Conservation (phyloP, 176 grass and related monocot genomes). For the Zizania latifolia region DNA sequence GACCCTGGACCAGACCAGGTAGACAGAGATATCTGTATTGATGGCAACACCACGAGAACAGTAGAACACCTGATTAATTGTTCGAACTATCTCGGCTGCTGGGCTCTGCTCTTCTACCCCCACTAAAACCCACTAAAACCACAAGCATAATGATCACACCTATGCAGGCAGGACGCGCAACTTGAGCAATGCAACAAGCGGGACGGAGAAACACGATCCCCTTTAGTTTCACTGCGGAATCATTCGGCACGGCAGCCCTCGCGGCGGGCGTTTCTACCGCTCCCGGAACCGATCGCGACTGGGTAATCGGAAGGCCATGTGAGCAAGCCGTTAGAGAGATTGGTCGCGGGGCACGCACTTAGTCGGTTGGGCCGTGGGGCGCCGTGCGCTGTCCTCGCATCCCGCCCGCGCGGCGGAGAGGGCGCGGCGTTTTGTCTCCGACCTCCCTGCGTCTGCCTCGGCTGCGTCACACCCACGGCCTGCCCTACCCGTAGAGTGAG, state of each 20-base stretch:
- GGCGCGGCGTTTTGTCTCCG: too few relatives aligned
- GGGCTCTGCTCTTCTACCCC: not conserved
- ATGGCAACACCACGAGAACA: constrained; percentile 8
- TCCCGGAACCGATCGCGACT: not conserved
- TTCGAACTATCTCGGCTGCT: constrained; percentile 9
- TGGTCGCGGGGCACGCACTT: too few relatives aligned
- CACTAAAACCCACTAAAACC: too few relatives aligned
- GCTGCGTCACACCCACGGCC: too few relatives aligned
- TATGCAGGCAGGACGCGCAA: not conserved
- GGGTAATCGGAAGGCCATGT: not conserved
- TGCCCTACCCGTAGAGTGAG: too few relatives aligned
- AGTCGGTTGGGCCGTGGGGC: too few relatives aligned
- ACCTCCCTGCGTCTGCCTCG: too few relatives aligned
- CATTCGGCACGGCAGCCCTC: constrained; percentile 1
- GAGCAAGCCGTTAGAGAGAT: too few relatives aligned
- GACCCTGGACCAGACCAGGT: constrained; percentile 26
- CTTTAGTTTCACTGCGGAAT: not conserved
- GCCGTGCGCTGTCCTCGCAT: too few relatives aligned
- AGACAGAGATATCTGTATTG: constrained; percentile 14
- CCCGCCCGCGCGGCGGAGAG: too few relatives aligned
- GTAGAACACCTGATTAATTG: constrained; percentile 7
- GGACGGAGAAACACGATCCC: not conserved
- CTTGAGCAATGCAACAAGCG: constrained; percentile 3
- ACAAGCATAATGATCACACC: constrained; percentile 26
- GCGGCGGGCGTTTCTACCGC: not conserved